Evolutionary conservation across 495 filamentous ascomycete genomes (phyloP), one percentile per base, ranked within the genome.

Genomic region (Margaritispora aquatica): DNA sequence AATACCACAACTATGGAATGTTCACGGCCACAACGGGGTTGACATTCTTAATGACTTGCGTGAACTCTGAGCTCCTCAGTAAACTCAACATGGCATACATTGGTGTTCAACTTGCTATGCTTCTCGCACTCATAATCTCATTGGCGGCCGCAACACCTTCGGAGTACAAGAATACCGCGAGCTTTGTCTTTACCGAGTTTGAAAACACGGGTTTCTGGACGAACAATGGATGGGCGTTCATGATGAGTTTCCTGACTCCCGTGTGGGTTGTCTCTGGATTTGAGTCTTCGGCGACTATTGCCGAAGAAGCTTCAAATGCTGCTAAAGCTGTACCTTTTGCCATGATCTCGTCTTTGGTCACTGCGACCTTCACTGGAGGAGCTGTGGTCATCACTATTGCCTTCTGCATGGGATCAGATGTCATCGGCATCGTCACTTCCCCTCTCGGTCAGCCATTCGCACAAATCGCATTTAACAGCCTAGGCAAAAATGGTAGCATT

Each of bases 241-340:
- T 64, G 61, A 36, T 64, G 24, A 31, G 24, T 8, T 64, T 64
- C 41, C 26, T 64, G 19, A 64, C 61, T 15, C 61, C 61, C 13
- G 61, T 64, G n/a, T 64, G 61, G 61, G 61, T 64, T 17, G 61
- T 64, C 1, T 60, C 57, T 26, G 61, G 61, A 11, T 64, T 64
- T 19, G 61, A 64, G 41, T 55, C 49, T 46, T 50, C 34, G 13
- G 61, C 61, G 21, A 64, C 61, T 4, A 64, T 64, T 38, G 61
- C 61, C 1, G 61, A 64, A 44, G 61, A 64, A 49, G 50, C 61
- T 3, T 26, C 23, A 8, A 64, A 60, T 46, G 61, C 61, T 15
- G 61, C 56, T 2, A 58, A 57, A 21, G 61, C 61, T 21, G 61
- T 64, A 3, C 61, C 61, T 3, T 64, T 64, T 38, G 61, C 61